These are phyloP conservation scores for Erucastrum elatum DNA, from an alignment of 345 rosid genomes.

Conservation along the genomic window DNA sequence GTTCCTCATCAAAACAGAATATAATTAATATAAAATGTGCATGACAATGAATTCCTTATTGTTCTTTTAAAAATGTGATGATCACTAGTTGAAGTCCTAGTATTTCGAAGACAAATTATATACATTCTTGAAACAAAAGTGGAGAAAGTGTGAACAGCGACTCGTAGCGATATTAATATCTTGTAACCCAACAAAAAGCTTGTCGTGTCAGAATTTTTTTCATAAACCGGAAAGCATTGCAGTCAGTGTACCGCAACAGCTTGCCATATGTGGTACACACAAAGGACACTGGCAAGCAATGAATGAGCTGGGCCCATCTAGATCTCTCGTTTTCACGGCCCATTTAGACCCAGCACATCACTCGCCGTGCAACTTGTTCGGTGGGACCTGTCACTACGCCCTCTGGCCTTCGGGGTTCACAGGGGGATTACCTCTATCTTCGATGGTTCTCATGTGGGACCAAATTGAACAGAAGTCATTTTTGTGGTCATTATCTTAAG, in stretches of 20 bases:
- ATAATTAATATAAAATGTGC: too few relatives aligned
- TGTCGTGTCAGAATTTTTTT: conserved; percentile 23
- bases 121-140: neutral
- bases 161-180: neutral
- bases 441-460: conserved; percentile 6
- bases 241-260: conserved; percentile 35
- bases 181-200: conserved; percentile 16
- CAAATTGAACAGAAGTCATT: conserved; percentile 21
- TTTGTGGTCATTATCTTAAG: conserved; percentile 14
- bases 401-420: conserved; percentile 23
- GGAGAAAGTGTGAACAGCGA: neutral
- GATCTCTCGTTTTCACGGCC: conserved; percentile 29
- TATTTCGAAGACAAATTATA: too few relatives aligned
- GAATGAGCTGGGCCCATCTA: conserved; percentile 32
- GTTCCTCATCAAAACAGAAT: too few relatives aligned
- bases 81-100: too few relatives aligned
- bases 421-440: conserved; percentile 7
- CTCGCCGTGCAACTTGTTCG: conserved; percentile 25
- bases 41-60: too few relatives aligned
- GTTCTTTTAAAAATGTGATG: too few relatives aligned
- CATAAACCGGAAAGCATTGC: conserved; percentile 32
- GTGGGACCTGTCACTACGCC: conserved; percentile 16
- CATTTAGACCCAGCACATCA: conserved; percentile 36
- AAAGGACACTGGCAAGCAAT: conserved; percentile 21
- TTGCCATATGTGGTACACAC: conserved; percentile 33